Conservation (phyloP, 805 yeast genomes). For the Teunomyces lycoperdinae region DNA sequence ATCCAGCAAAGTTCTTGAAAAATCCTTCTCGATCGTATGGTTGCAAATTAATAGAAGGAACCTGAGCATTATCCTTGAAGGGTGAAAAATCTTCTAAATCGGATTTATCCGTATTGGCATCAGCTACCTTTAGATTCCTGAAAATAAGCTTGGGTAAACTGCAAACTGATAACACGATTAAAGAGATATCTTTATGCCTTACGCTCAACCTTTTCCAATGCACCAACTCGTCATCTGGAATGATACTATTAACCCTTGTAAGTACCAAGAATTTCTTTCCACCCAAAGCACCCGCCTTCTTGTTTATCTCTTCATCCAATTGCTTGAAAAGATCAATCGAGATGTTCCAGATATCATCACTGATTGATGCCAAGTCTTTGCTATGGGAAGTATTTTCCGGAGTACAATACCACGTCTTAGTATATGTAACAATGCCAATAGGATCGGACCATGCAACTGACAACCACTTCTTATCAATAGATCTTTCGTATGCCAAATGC, state of each 20-base stretch:
- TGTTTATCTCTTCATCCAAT: slow-evolving; percentile 32
- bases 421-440: slow-evolving; percentile 58
- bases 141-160: slow-evolving; percentile 48
- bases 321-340: slow-evolving; percentile 46
- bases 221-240: slow-evolving; percentile 77
- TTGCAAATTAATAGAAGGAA: neutral
- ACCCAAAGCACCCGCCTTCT: slow-evolving; percentile 26
- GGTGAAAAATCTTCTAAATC: neutral
- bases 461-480: slow-evolving; percentile 79
- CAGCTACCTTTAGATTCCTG: neutral
- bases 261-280: slow-evolving; percentile 63
- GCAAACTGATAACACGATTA: slow-evolving; percentile 70
- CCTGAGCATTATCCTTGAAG: neutral
- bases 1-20: slow-evolving; percentile 3
- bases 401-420: slow-evolving; percentile 62
- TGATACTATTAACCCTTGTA: slow-evolving; percentile 67
- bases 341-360: slow-evolving; percentile 64
- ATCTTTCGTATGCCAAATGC: slow-evolving; percentile 83
- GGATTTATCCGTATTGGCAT: neutral
- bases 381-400: slow-evolving; percentile 13
- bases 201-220: slow-evolving; percentile 76
- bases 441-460: slow-evolving; percentile 90
- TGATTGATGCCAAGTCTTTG: slow-evolving; percentile 41
- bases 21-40: neutral
- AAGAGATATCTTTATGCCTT: slow-evolving; percentile 51